phyloP scores from a whole-genome alignment of 306 rosid species.

The Mimosa pudica region DNA sequence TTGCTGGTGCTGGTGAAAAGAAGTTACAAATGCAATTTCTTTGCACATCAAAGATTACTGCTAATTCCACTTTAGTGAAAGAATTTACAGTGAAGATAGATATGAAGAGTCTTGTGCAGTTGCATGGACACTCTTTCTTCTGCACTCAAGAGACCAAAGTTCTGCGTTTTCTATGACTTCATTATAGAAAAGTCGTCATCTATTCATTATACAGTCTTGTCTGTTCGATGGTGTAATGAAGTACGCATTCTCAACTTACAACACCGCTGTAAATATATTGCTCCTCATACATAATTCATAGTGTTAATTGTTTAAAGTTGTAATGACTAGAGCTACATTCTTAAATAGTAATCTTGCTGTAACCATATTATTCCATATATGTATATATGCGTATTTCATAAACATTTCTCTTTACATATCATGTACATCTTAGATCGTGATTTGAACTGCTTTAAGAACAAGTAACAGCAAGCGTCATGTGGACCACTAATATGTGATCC shows the following conservation, averaged over 20 bases:
- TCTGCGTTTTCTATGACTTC: conserved; percentile 3
- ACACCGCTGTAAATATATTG: conserved; percentile 28
- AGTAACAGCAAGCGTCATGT: background rate
- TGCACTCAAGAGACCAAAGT: background rate
- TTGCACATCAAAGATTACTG: conserved; percentile 19
- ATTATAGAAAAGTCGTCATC: conserved; percentile 3
- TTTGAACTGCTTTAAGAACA: background rate
- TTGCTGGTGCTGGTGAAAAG: no score
- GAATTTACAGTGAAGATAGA: conserved; percentile 25
- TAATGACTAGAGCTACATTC: background rate
- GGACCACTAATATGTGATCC: background rate
- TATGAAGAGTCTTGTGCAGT: conserved; percentile 1
- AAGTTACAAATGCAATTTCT: no score
- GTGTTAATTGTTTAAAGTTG: background rate
- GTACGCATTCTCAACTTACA: conserved; percentile 15
- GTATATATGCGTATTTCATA: background rate
- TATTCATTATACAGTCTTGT: conserved; percentile 4
- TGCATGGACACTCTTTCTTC: background rate
- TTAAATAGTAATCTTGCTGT: background rate
- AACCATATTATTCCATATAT: background rate
- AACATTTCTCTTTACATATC: conserved; percentile 6
- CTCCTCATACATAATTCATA: background rate
- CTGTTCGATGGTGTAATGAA: conserved; percentile 12
- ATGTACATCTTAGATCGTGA: background rate
- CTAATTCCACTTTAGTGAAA: conserved; percentile 1